These are phyloP conservation scores for Polymyxa betae DNA, from an alignment of 208 protist species.

Conservation along the genomic window DNA sequence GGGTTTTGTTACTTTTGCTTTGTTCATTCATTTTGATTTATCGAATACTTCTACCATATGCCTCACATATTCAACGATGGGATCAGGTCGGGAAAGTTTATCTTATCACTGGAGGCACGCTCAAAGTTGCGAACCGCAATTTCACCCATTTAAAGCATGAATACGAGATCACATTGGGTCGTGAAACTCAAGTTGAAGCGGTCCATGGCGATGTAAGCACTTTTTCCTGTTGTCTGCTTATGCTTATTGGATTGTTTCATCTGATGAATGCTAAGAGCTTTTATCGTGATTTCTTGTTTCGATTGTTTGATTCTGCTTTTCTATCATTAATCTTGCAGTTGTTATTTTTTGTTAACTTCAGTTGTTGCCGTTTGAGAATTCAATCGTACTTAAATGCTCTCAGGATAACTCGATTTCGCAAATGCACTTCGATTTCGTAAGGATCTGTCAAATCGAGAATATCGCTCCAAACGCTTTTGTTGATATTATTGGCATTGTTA, in stretches of 20 bases:
- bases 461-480: background rate
- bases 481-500: conserved; percentile 35
- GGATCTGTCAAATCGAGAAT: background rate
- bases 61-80: too few relatives aligned
- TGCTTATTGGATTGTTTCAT: too few relatives aligned
- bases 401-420: conserved; percentile 33
- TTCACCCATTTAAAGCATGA: conserved; percentile 49
- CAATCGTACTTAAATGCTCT: too few relatives aligned
- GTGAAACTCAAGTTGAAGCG: conserved; percentile 21
- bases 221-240: background rate
- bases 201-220: background rate
- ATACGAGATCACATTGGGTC: conserved; percentile 34
- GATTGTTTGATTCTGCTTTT: too few relatives aligned
- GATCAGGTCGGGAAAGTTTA: conserved; percentile 34
- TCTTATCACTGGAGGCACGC: background rate
- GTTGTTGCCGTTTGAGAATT: background rate
- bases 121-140: background rate
- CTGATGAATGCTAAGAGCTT: too few relatives aligned
- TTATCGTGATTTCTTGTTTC: too few relatives aligned
- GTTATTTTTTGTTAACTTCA: background rate
- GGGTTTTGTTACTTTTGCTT: too few relatives aligned
- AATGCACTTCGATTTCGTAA: conserved; percentile 45
- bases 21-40: too few relatives aligned
- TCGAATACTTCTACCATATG: too few relatives aligned
- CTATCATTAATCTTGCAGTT: background rate